Evolutionary conservation across 495 filamentous ascomycete species (phyloP), one percentile per base, ranked within the genome.

Genomic region (Talaromyces proteolyticus): DNA sequence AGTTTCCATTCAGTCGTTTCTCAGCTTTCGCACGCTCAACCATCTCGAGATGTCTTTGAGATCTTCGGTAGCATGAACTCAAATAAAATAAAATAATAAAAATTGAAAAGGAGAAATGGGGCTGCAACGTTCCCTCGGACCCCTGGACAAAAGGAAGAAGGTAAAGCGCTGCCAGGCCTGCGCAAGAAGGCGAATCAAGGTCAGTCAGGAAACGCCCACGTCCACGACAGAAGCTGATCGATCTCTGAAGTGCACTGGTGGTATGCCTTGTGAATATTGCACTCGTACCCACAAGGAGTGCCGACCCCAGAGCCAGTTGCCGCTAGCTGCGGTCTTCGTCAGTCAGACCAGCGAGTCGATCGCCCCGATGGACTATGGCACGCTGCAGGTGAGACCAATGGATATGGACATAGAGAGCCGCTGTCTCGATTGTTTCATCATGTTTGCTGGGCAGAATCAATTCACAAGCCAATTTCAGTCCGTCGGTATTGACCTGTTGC

Each of bases 141-240:
- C 53, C 6, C 36, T 55, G 16, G 53, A 55, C 42, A 50, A 50
- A 41, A 47, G 53, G 18, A 55, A 42, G 25, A 37, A 21, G 19
- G 18, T 45, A 20, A 46, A 40, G 6, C 42, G 53, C 41, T 55
- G 53, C 43, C 8, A 42, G 40, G 34, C 29, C 40, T 55, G 53
- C n/a, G 53, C 48, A 5, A 36, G 45, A 29, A 47, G 53, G 16
- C 21, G 42, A 48, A 51, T 55, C 22, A 55, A 55, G 48, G 53
- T 55, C 26, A 38, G 40, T 20, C 38, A 41, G 17, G 38, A 41
- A 7, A 19, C n/a, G 11, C 6, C 17, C 14, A 42, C 10, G 46
- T 38, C 16, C 10, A 51, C 5, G 45, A 21, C 26, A 22, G n/a
- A 34, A 45, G 39, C 51, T 37, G 5, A 6, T 29, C n/a, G 21